A percentile compares a stretch with the other conserved stretches of the same genome.
These are phyloP conservation scores for Mucuna pruriens DNA, from an alignment of 306 rosid species.

Conservation along the genomic window DNA sequence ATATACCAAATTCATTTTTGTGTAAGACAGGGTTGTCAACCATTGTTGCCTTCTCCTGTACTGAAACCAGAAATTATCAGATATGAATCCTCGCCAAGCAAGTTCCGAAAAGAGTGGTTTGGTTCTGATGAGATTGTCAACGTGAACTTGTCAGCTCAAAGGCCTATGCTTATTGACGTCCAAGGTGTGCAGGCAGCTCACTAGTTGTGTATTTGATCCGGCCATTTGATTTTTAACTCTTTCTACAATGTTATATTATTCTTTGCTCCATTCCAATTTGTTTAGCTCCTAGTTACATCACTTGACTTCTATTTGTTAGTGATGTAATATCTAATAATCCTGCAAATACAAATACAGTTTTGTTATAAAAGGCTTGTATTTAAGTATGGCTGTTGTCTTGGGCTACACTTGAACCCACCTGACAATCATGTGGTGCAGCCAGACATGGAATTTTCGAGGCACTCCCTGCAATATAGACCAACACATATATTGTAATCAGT, in stretches of 20 bases:
- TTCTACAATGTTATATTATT: neutral
- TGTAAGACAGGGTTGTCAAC: slow-evolving; percentile 60
- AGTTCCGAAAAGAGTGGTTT: slow-evolving; percentile 47
- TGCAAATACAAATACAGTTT: neutral
- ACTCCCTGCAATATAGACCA: neutral
- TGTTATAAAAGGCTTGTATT: slow-evolving; percentile 10
- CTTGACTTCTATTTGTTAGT: neutral
- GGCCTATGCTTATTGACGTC: slow-evolving; percentile 50
- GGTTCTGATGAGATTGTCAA: slow-evolving; percentile 47
- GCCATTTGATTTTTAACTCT: slow-evolving; percentile 25
- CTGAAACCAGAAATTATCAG: slow-evolving; percentile 52
- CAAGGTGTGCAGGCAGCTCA: slow-evolving; percentile 63
- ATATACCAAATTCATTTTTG: neutral
- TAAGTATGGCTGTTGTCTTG: slow-evolving; percentile 16
- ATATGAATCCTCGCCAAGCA: slow-evolving; percentile 54
- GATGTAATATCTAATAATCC: slow-evolving; percentile 18
- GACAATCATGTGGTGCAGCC: slow-evolving; percentile 9
- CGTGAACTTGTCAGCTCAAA: slow-evolving; percentile 51
- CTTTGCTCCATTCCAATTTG: neutral
- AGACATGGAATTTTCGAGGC: slow-evolving; percentile 12
- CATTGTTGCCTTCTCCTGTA: slow-evolving; percentile 49
- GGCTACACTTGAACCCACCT: neutral
- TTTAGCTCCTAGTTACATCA: neutral
- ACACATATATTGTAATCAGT: slow-evolving; percentile 10
- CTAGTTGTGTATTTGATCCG: slow-evolving; percentile 33